Evolutionary conservation across 2,329 filamentous ascomycete species (phyloP).

Genomic region (Lizonia empirigonia): DNA sequence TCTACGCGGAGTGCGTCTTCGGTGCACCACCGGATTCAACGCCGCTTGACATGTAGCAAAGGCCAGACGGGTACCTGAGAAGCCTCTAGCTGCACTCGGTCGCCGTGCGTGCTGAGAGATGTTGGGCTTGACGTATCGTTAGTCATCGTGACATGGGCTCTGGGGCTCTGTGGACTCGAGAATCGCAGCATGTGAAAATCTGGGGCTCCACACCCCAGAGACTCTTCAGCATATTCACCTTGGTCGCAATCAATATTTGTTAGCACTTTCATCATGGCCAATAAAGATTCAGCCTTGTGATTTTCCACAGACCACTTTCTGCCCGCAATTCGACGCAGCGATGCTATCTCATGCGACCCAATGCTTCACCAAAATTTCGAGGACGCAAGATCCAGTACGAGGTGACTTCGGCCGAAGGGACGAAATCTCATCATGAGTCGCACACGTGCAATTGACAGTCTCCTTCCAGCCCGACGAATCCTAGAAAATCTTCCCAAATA

Average conservation of each 20-base stretch:
- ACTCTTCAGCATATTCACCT: background rate
- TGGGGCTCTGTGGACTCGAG: background rate
- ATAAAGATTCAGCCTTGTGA: too few species aligned
- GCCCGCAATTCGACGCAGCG: too few species aligned
- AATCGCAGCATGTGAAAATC: slow-evolving; percentile 18
- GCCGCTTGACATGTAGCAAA: background rate
- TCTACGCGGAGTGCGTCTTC: slow-evolving; percentile 2
- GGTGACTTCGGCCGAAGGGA: too few species aligned
- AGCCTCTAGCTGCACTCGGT: background rate
- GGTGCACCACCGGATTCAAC: background rate
- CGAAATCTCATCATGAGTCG: too few species aligned
- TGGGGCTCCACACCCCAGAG: slow-evolving; percentile 17
- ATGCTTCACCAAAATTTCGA: too few species aligned
- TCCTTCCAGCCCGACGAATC: too few species aligned
- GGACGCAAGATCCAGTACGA: too few species aligned
- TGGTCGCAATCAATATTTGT: background rate
- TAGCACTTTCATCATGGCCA: too few species aligned
- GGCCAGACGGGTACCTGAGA: slow-evolving; percentile 2
- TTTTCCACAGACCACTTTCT: too few species aligned
- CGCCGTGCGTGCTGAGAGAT: background rate
- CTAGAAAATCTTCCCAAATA: too few species aligned
- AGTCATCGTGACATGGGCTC: background rate
- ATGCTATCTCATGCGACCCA: too few species aligned
- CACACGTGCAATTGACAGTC: too few species aligned
- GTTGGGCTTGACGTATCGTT: background rate